These are phyloP conservation scores for Chenopodium suecicum DNA, from an alignment of 148 eudicot genomes.

Conservation along the genomic window DNA sequence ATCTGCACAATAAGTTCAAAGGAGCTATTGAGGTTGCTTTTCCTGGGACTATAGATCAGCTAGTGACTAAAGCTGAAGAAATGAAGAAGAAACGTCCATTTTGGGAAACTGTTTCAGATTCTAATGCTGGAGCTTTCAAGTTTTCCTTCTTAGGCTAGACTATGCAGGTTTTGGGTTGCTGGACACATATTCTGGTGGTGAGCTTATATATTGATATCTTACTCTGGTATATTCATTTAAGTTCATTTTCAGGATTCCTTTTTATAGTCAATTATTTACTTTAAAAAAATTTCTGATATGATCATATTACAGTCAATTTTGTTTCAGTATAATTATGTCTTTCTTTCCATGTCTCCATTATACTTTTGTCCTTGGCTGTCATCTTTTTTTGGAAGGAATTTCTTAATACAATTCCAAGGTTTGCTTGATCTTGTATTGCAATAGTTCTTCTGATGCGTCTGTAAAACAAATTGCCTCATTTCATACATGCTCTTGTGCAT, in stretches of 20 bases:
- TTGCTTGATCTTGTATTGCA: neutral
- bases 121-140: conserved; percentile 76
- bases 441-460: too few relatives aligned
- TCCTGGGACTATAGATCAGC: conserved; percentile 70
- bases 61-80: conserved; percentile 57
- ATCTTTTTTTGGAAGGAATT: neutral
- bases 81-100: conserved; percentile 57
- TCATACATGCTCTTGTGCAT: too few relatives aligned
- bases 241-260: neutral
- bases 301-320: neutral
- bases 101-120: conserved; percentile 81
- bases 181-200: neutral
- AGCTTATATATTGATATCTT: neutral
- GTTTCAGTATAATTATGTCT: neutral
- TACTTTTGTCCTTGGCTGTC: neutral
- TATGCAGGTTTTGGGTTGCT: neutral
- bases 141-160: conserved; percentile 55
- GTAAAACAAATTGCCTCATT: too few relatives aligned
- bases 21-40: conserved; percentile 65
- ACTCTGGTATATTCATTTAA: neutral
- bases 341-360: neutral
- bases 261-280: neutral
- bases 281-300: too few relatives aligned
- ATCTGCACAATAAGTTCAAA: conserved; percentile 75
- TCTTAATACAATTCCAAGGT: neutral